Evolutionary conservation across 179 eudicot species (phyloP).

Genomic region (Gypsophila paniculata): DNA sequence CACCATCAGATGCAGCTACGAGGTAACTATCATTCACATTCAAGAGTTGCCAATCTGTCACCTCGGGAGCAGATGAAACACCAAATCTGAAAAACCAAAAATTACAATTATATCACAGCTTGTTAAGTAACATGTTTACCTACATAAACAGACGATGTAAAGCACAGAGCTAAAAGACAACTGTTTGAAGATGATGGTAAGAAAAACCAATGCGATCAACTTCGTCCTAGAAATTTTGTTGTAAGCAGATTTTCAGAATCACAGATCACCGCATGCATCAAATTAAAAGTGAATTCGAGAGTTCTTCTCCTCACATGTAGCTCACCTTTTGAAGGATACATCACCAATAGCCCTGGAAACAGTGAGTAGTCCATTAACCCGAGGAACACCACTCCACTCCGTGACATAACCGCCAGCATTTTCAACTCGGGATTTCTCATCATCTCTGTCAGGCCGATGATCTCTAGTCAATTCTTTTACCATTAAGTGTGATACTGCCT

Average conservation of each 20-base stretch:
- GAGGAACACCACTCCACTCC: slow-evolving; percentile 91
- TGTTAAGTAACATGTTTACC: not conserved
- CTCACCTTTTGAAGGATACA: slow-evolving; percentile 77
- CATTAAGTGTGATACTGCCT: slow-evolving; percentile 48
- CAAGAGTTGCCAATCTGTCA: slow-evolving; percentile 89
- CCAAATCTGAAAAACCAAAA: slow-evolving; percentile 58
- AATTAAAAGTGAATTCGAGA: not conserved
- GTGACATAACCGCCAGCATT: slow-evolving; percentile 81
- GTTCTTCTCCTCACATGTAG: not conserved
- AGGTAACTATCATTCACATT: slow-evolving; percentile 75
- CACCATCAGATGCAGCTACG: slow-evolving; percentile 92
- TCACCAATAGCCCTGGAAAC: slow-evolving; percentile 98
- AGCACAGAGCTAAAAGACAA: not conserved
- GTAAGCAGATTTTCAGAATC: not conserved
- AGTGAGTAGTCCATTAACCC: slow-evolving; percentile 93
- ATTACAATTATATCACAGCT: not conserved
- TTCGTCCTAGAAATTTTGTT: not conserved
- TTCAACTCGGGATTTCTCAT: slow-evolving; percentile 82
- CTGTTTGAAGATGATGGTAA: not conserved
- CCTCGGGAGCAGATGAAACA: slow-evolving; percentile 87
- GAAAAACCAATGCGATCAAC: not conserved
- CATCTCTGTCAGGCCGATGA: slow-evolving; percentile 92
- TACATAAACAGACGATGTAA: not conserved
- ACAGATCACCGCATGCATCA: not conserved
- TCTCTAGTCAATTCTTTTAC: slow-evolving; percentile 87